Evolutionary conservation across 805 yeast species (phyloP).

Genomic region (Kockiozyma suomiensis): DNA sequence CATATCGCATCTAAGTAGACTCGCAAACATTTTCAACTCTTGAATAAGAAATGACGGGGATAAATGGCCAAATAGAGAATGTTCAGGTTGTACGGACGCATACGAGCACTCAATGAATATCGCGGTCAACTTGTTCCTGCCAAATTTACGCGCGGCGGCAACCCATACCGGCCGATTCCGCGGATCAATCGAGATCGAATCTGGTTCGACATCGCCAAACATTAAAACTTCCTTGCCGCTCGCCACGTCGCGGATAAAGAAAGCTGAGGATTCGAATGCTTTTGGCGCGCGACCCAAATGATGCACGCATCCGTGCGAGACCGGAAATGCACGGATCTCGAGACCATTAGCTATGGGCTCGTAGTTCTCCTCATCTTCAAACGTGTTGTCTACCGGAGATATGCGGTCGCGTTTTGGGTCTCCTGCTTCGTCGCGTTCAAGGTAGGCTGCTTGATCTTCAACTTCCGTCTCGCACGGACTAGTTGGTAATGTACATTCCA

Average conservation of each 20-base stretch:
- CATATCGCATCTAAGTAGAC: constrained; percentile 34
- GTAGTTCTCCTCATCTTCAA: constrained; percentile 24
- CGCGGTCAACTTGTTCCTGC: constrained; percentile 49
- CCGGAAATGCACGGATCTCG: constrained; percentile 34
- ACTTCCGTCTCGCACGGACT: not conserved
- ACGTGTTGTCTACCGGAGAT: constrained; percentile 15
- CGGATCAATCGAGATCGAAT: constrained; percentile 48
- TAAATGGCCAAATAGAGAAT: constrained; percentile 75
- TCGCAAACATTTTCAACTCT: constrained; percentile 54
- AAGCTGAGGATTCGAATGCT: constrained; percentile 59
- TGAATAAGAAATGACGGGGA: constrained; percentile 64
- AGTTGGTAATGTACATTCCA: not conserved
- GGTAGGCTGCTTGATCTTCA: not conserved
- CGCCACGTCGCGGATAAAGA: constrained; percentile 49
- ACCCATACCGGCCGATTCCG: constrained; percentile 58
- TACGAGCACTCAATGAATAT: constrained; percentile 81
- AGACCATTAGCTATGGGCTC: constrained; percentile 20
- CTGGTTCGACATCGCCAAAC: constrained; percentile 87
- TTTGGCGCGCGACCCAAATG: constrained; percentile 19
- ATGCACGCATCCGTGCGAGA: constrained; percentile 45
- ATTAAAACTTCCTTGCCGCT: constrained; percentile 52
- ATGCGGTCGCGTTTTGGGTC: not conserved
- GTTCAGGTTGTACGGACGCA: constrained; percentile 48
- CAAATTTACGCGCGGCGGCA: constrained; percentile 52
- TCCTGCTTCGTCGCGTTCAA: not conserved